phyloP scores from a whole-genome alignment of 2,329 filamentous ascomycete species.

The Fusarium ambrosium region DNA sequence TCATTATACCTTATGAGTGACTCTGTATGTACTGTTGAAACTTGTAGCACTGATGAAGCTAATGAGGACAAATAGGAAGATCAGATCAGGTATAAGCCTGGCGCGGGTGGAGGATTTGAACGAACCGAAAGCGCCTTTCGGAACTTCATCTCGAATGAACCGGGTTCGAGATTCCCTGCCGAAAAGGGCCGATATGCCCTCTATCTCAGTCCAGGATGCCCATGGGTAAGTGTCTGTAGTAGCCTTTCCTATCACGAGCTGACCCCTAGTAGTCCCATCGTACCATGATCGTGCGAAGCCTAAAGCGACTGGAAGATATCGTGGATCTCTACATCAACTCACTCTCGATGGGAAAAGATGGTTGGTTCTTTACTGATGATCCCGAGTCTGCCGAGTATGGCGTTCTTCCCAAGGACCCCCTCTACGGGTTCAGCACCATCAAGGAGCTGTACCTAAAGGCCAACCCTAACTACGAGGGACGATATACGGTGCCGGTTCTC shows the following conservation, averaged over 20 bases:
- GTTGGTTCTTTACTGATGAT: conserved; percentile 67
- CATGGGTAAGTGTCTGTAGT: conserved; percentile 64
- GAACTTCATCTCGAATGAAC: conserved; percentile 65
- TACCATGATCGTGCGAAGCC: conserved; percentile 77
- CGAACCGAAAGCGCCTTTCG: conserved; percentile 69
- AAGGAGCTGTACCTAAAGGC: conserved; percentile 79
- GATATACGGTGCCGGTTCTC: conserved; percentile 81
- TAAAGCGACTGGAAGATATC: conserved; percentile 80
- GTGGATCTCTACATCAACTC: conserved; percentile 78
- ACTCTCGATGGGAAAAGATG: conserved; percentile 71
- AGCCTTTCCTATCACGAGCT: not conserved
- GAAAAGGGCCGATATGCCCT: conserved; percentile 72
- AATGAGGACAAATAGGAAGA: conserved; percentile 1
- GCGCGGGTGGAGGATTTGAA: conserved; percentile 63
- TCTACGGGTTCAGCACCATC: conserved; percentile 76
- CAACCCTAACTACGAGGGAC: conserved; percentile 75
- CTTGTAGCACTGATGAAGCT: not conserved
- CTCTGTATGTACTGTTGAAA: not conserved
- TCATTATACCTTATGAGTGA: conserved; percentile 10
- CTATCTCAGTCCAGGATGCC: conserved; percentile 72
- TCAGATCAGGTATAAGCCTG: conserved; percentile 14
- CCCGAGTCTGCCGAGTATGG: conserved; percentile 51
- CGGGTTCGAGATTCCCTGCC: conserved; percentile 66
- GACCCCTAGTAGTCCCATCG: conserved; percentile 70
- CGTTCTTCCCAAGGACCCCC: conserved; percentile 65